Percentiles rank a stretch among this genome's conserved stretches.
These are phyloP conservation scores for Glutinoglossum americanum DNA, from an alignment of 495 filamentous ascomycete species.

Conservation along the genomic window DNA sequence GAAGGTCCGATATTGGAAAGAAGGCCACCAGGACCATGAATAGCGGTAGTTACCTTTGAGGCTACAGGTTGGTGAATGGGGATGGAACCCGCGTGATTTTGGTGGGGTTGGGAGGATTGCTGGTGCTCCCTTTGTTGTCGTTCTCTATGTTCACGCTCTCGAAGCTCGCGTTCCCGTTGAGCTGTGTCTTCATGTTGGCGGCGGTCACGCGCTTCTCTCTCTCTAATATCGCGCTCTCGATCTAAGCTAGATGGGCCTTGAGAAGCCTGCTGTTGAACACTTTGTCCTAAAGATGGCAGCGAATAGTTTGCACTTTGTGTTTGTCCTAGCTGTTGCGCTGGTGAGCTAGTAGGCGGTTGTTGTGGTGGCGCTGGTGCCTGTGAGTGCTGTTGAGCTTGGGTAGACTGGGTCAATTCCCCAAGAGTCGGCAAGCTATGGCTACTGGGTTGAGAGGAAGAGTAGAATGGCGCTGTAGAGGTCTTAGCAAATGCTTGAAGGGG, in stretches of 20 bases:
- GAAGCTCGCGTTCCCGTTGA: slow-evolving; percentile 30
- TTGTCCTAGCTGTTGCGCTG: slow-evolving; percentile 11
- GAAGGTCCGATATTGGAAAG: slow-evolving; percentile 48
- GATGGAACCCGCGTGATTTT: slow-evolving; percentile 64
- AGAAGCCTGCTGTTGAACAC: slow-evolving; percentile 26
- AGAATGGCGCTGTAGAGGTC: slow-evolving; percentile 11
- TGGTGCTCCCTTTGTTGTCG: slow-evolving; percentile 26
- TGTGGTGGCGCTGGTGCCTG: slow-evolving; percentile 13
- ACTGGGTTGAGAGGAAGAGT: slow-evolving; percentile 19
- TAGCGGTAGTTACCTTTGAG: slow-evolving; percentile 52
- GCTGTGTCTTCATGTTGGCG: slow-evolving; percentile 34
- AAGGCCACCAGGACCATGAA: slow-evolving; percentile 73
- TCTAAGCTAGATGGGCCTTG: slow-evolving; percentile 23
- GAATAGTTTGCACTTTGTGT: slow-evolving; percentile 26
- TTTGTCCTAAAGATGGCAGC: slow-evolving; percentile 29
- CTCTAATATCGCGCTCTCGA: slow-evolving; percentile 20
- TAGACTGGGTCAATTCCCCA: slow-evolving; percentile 27
- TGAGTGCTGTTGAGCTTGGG: slow-evolving; percentile 23
- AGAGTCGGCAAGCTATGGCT: slow-evolving; percentile 30
- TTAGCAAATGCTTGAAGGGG: slow-evolving; percentile 10
- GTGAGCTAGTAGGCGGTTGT: slow-evolving; percentile 18
- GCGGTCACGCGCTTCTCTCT: slow-evolving; percentile 24
- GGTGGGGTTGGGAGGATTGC: slow-evolving; percentile 36
- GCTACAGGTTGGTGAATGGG: slow-evolving; percentile 83
- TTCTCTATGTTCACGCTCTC: slow-evolving; percentile 29